Base-by-base conservation (phyloP, 345 rosid genomes). In the Hibiscus tridactylites region DNA sequence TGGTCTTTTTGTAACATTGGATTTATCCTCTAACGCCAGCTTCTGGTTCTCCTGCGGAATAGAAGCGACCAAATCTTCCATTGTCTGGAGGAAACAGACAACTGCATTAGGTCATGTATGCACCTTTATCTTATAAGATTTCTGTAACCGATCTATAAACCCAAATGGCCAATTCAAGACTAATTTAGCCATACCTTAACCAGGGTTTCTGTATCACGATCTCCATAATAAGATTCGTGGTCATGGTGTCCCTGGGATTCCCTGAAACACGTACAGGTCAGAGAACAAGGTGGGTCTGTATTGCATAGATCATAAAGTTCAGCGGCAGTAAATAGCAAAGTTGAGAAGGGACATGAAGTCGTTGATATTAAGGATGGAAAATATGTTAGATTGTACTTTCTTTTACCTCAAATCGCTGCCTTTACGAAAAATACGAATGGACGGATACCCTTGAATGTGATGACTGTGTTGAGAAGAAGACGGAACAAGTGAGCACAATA, bases 221-320 rank as follows among this genome's bases (percentile, higher is more conserved):
- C 92, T 80, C 99, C 99, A 83, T 96, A 92, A 79, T 96, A 96
- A 47, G 97, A 91, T 76, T 96, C 99, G 79, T 96, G 99, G 5
- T 92, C 96, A 74, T 96, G 97, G 75, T 88, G 97, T 56, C 92
- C 90, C 74, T 88, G 90, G 10, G 85, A 92, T 61, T 88, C 96
- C 82, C 98, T 95, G 83, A 77, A 35, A 84, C 42, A 68, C 65
- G 59, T 65, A 71, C 52, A 66, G 53, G 72, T 71, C 74, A 67
- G 37, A 19, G 13, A 74, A 73, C 44, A 65, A 11, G 31, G 67
- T 54, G 62, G 29, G 54, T 52, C 46, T 19, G 6, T 28, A 54
- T 28, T 11, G 17, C 16, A 19, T 16, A 64, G 3, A 66, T 35
- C 61, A 65, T 28, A 26, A 12, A 33, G 63, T 37, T 67, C 1